Conservation (phyloP, 108 stramenopile genomes). For the Cylindrotheca closterium region DNA sequence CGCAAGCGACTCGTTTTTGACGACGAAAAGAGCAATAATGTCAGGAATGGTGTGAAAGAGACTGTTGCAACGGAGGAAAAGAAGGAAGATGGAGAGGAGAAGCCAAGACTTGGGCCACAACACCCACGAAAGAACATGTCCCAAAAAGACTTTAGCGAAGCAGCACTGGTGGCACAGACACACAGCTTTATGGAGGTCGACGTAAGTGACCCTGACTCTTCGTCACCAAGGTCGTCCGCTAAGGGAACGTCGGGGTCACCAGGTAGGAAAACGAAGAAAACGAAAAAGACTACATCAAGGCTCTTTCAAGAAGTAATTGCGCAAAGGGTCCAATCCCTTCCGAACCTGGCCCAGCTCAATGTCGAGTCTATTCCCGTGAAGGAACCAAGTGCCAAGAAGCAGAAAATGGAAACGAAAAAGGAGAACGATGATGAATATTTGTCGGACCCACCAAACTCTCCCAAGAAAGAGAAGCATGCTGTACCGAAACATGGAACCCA, state of each 20-base stretch:
- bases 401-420: neutral
- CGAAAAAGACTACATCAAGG: no score
- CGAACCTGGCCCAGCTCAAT: neutral
- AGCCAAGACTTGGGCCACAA: no score
- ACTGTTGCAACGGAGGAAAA: conserved; percentile 2
- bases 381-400: no score
- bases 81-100: conserved; percentile 1
- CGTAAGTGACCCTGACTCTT: neutral
- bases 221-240: neutral
- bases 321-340: neutral
- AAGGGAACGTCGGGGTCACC: neutral
- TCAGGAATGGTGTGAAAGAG: neutral
- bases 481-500: neutral
- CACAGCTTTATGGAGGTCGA: conserved; percentile 7
- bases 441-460: neutral
- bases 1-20: conserved; percentile 12
- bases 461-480: neutral
- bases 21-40: neutral
- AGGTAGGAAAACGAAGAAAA: no score
- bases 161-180: conserved; percentile 7
- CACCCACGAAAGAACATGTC: no score
- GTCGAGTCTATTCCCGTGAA: neutral
- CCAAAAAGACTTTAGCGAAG: conserved; percentile 16
- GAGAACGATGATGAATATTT: neutral
- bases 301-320: neutral